Percentiles rank a stretch among this genome's conserved stretches.
Conservation (phyloP, 2,329 filamentous ascomycete species). For the Alternaria arbusti region DNA sequence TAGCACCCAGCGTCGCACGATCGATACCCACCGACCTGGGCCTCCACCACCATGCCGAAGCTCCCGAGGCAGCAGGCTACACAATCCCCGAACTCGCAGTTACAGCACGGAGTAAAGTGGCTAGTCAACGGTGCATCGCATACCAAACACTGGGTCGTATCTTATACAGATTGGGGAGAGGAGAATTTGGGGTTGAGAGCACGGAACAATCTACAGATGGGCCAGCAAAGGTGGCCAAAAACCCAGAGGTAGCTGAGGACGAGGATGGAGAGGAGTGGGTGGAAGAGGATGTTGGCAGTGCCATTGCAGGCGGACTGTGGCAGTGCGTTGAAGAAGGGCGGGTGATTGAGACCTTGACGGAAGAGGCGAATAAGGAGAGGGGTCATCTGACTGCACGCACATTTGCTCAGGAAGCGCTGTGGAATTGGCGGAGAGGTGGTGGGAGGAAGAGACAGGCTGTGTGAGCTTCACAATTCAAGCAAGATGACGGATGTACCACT, state of each 20-base stretch:
- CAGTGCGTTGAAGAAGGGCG: constrained; percentile 75
- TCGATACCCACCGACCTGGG: constrained; percentile 78
- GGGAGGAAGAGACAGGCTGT: constrained; percentile 63
- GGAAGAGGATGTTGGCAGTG: constrained; percentile 50
- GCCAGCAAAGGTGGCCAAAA: constrained; percentile 52
- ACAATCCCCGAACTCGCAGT: constrained; percentile 86
- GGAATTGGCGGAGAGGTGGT: constrained; percentile 81
- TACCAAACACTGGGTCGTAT: constrained; percentile 90
- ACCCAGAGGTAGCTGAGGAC: constrained; percentile 43
- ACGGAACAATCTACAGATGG: constrained; percentile 50
- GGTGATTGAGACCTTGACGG: constrained; percentile 76
- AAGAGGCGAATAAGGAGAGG: constrained; percentile 71
- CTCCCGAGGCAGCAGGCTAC: constrained; percentile 92
- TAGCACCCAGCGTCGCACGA: constrained; percentile 77
- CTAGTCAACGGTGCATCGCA: constrained; percentile 87
- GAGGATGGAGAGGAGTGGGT: constrained; percentile 39
- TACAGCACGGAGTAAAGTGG: constrained; percentile 79
- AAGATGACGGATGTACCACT: not conserved
- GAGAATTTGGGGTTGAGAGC: constrained; percentile 67
- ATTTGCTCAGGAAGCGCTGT: constrained; percentile 88
- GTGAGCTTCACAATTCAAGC: constrained; percentile 21
- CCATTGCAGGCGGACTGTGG: constrained; percentile 80
- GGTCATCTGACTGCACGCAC: constrained; percentile 80
- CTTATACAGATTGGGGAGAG: constrained; percentile 80
- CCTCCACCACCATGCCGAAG: constrained; percentile 90